A percentile compares a stretch with the other conserved stretches of the same genome.
These are phyloP conservation scores for Tetradesmus lagerheimii DNA, from an alignment of 139 green algal genomes.

Conservation along the genomic window DNA sequence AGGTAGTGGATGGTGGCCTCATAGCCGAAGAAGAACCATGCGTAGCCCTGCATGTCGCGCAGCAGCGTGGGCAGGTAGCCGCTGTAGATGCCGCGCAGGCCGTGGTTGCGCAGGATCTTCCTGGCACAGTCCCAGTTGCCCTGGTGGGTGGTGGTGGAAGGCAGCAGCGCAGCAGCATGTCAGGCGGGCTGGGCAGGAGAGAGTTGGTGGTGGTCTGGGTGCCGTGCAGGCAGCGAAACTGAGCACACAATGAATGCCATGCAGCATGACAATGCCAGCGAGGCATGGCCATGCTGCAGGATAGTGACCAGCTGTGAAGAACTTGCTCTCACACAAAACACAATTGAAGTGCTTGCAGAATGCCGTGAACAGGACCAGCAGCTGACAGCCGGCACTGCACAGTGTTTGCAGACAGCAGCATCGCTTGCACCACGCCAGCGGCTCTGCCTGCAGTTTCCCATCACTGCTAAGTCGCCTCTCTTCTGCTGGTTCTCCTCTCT, in stretches of 20 bases:
- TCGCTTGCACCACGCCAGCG: too few relatives aligned
- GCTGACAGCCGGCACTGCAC: too few relatives aligned
- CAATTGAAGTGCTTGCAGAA: too few relatives aligned
- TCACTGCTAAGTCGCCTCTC: too few relatives aligned
- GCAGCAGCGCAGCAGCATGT: neutral
- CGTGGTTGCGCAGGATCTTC: conserved; percentile 56
- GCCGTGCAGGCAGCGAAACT: neutral
- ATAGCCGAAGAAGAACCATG: conserved; percentile 68
- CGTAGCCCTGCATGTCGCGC: conserved; percentile 66
- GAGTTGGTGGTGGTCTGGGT: neutral
- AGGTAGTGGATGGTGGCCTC: conserved; percentile 63
- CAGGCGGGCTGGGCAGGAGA: neutral
- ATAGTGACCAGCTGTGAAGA: too few relatives aligned
- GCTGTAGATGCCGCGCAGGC: conserved; percentile 58
- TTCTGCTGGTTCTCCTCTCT: too few relatives aligned
- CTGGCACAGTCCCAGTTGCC: conserved; percentile 60
- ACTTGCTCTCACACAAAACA: too few relatives aligned
- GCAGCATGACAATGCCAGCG: too few relatives aligned
- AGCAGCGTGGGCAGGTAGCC: conserved; percentile 58
- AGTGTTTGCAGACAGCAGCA: too few relatives aligned
- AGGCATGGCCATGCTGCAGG: too few relatives aligned
- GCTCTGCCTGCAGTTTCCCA: too few relatives aligned
- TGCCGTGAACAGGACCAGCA: too few relatives aligned
- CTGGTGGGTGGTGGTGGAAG: neutral
- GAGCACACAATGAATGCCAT: neutral